phyloP scores from a whole-genome alignment of 2,329 filamentous ascomycete species.

The Zarea fungicola region DNA sequence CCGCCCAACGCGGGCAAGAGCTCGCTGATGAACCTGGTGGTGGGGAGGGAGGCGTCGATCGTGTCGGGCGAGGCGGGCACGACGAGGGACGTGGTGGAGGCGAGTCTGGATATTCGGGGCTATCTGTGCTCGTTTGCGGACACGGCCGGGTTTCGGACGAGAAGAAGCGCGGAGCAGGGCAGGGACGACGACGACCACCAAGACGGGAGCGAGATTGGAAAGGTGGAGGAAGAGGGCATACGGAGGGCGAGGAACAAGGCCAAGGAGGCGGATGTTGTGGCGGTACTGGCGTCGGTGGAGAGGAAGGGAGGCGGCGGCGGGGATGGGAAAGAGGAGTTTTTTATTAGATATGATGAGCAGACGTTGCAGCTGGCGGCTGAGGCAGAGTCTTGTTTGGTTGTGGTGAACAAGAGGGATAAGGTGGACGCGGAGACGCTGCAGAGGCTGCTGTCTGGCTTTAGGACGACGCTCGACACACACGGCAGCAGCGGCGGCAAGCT shows the following conservation, averaged over 20 bases:
- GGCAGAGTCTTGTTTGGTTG: constrained; percentile 46
- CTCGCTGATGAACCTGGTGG: constrained; percentile 82
- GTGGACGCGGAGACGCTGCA: constrained; percentile 31
- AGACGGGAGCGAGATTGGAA: constrained; percentile 47
- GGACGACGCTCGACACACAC: constrained; percentile 17
- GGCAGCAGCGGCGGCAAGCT: constrained; percentile 19
- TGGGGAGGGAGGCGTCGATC: constrained; percentile 90
- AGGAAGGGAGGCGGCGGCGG: constrained; percentile 27
- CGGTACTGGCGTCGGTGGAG: constrained; percentile 76
- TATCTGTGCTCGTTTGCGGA: constrained; percentile 94
- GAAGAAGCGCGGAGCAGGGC: no score
- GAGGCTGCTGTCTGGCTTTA: constrained; percentile 37
- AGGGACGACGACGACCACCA: no score
- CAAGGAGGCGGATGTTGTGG: constrained; percentile 74
- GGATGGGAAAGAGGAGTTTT: no score
- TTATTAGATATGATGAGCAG: constrained; percentile 50
- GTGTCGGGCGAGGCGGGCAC: constrained; percentile 91
- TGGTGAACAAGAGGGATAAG: constrained; percentile 59
- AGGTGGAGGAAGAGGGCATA: constrained; percentile 86
- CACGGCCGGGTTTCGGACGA: constrained; percentile 76
- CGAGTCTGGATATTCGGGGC: constrained; percentile 80
- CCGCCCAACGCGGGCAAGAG: constrained; percentile 95
- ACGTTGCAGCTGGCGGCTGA: constrained; percentile 48
- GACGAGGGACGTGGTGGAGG: constrained; percentile 89
- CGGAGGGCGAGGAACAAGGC: constrained; percentile 77